These are phyloP conservation scores for Auricularia sp. DNA, from an alignment of 768 basidiomycete genomes.

Conservation along the genomic window DNA sequence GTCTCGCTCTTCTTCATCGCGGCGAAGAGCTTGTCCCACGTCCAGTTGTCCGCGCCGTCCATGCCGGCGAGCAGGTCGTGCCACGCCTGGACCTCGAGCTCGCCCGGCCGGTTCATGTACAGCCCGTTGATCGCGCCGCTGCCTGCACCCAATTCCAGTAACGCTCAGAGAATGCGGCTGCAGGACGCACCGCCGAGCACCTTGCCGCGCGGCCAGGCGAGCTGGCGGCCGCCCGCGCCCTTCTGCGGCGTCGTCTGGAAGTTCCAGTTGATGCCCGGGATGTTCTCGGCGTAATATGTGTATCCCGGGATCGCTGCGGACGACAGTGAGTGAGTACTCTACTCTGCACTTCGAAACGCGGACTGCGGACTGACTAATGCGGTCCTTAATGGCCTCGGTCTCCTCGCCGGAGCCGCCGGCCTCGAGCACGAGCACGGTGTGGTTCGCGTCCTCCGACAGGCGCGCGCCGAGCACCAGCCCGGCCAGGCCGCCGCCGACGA, in stretches of 20 bases:
- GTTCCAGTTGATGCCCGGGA: slow-evolving; percentile 39
- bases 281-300: slow-evolving; percentile 38
- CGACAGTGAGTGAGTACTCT: too few relatives aligned
- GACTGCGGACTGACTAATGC: slow-evolving; percentile 3
- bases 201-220: slow-evolving; percentile 56
- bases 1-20: slow-evolving; percentile 45
- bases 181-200: slow-evolving; percentile 51
- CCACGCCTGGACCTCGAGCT: slow-evolving; percentile 40
- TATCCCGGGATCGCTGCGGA: slow-evolving; percentile 37
- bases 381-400: neutral
- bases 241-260: slow-evolving; percentile 42
- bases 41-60: slow-evolving; percentile 28
- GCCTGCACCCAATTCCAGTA: neutral
- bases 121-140: slow-evolving; percentile 54
- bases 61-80: slow-evolving; percentile 30
- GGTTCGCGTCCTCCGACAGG: slow-evolving; percentile 35
- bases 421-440: slow-evolving; percentile 34
- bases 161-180: neutral
- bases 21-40: slow-evolving; percentile 35
- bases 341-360: neutral
- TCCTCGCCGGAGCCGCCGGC: slow-evolving; percentile 8
- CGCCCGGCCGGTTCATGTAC: slow-evolving; percentile 49
- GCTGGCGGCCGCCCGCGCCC: slow-evolving; percentile 30
- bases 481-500: slow-evolving; percentile 38
- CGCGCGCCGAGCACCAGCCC: slow-evolving; percentile 39